Evolutionary conservation across 805 yeast species (phyloP).

Genomic region (Suhomyces sp.): DNA sequence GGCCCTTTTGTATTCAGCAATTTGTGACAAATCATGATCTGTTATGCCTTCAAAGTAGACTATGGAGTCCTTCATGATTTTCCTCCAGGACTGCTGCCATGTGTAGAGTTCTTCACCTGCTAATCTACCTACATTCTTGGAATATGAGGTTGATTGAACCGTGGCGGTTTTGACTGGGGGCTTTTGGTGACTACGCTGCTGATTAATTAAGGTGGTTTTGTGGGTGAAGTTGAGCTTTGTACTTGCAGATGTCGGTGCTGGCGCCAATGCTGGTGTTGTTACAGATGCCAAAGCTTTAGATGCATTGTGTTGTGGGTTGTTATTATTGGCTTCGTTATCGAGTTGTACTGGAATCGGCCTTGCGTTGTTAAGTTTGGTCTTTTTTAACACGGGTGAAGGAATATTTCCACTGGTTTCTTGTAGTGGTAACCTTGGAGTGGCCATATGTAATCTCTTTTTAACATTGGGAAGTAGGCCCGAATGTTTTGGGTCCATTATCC

Average conservation of each 20-base stretch:
- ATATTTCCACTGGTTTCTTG: constrained; percentile 40
- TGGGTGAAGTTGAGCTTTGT: not conserved
- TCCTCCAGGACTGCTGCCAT: constrained; percentile 68
- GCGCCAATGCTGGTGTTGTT: not conserved
- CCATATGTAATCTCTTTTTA: constrained; percentile 11
- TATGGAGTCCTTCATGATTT: constrained; percentile 55
- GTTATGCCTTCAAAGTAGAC: constrained; percentile 61
- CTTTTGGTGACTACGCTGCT: not conserved
- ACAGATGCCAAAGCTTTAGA: not conserved
- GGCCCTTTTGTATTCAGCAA: constrained; percentile 41
- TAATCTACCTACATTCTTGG: constrained; percentile 21
- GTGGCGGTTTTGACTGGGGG: not conserved
- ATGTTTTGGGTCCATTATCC: not conserved
- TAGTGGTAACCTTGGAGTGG: constrained; percentile 29
- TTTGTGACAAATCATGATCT: constrained; percentile 33
- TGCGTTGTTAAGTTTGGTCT: constrained; percentile 21
- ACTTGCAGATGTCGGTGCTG: not conserved
- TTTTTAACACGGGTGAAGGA: constrained; percentile 36
- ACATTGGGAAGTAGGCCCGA: constrained; percentile 1
- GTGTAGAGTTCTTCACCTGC: constrained; percentile 47
- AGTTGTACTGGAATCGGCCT: not conserved
- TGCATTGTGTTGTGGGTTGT: not conserved
- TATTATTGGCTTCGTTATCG: not conserved
- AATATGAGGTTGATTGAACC: constrained; percentile 3
- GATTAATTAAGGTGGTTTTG: not conserved